Percentiles rank a stretch among this genome's conserved stretches.
phyloP scores from a whole-genome alignment of 1,139 yeast genomes.

The Debaryomyces nepalensis region DNA sequence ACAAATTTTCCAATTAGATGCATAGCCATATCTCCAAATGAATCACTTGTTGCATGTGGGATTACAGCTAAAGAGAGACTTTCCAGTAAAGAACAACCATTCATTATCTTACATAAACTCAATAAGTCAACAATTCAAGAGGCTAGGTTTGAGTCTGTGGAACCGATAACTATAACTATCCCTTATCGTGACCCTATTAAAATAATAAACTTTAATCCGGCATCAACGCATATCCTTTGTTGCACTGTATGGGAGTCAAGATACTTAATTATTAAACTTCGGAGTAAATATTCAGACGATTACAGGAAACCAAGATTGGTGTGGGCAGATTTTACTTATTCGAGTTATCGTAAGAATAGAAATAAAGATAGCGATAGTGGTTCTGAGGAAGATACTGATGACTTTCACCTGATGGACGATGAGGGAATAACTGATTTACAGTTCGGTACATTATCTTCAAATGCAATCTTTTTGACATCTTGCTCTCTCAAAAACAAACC shows the following conservation, averaged over 20 bases:
- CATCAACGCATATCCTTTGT: constrained; percentile 73
- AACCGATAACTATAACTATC: constrained; percentile 73
- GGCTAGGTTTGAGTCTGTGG: constrained; percentile 35
- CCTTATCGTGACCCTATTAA: constrained; percentile 89
- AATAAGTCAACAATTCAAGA: constrained; percentile 24
- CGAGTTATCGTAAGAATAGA: constrained; percentile 21
- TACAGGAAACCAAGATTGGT: constrained; percentile 65
- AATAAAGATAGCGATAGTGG: constrained; percentile 25
- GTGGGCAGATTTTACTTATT: constrained; percentile 40
- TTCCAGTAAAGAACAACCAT: constrained; percentile 77
- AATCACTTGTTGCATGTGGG: constrained; percentile 74
- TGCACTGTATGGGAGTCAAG: constrained; percentile 85
- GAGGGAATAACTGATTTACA: constrained; percentile 90
- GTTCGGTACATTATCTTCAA: constrained; percentile 49
- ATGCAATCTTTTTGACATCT: constrained; percentile 42
- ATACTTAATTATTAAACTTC: constrained; percentile 74
- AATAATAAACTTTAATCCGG: constrained; percentile 68
- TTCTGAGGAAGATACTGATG: constrained; percentile 26
- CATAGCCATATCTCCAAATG: constrained; percentile 68
- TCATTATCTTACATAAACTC: constrained; percentile 67
- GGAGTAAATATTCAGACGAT: constrained; percentile 39
- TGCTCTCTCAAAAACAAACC: constrained; percentile 45
- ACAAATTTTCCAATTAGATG: constrained; percentile 82
- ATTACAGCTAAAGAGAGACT: constrained; percentile 77
- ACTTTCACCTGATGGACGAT: constrained; percentile 58